Evolutionary conservation across 2,329 filamentous ascomycete genomes (phyloP), one percentile per base, ranked within the genome.

Genomic region (Metarhizium brunneum): DNA sequence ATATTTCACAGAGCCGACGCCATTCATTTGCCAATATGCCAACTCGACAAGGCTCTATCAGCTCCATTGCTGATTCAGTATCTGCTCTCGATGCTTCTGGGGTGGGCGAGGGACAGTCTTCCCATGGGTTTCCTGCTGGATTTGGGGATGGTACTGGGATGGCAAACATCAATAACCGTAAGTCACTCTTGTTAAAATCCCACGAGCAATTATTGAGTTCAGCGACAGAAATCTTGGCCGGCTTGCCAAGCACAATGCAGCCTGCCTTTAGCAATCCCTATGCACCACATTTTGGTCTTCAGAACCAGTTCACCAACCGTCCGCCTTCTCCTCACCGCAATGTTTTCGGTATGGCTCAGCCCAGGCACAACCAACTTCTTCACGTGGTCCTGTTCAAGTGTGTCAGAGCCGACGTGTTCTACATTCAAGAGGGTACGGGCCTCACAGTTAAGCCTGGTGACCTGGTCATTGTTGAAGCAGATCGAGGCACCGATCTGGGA

Each of bases 301-400:
- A 74, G 29, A 68, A 51, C 18, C 56, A 56, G 16, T 58, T 58
- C 45, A 47, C 51, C 6, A 58, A 58, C 20, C 47, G 82, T 20
- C 73, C 82, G 3, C 71, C 79, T 8, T 86, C 84, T 14, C 83
- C 84, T 6, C 83, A 85, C 64, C 78, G 83, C 52, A 79, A 73
- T 63, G 77, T 84, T 66, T 86, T 85, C 62, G 78, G 77, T 52
- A 77, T 85, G 66, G 73, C 76, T 36, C 84, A 82, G 64, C 81
- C 79, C 42, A 81, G 81, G 51, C 80, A 82, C 63, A 86, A 83
- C 60, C 87, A 90, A 67, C 77, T 86, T 7, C 78, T 95, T 8
- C 92, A 92, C 69, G 87, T 99, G 54, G 92, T 99, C 16, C 84
- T 92, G 6, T 99, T 99, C 82, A 99, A 99, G 71, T 96, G 92